Percentiles rank a stretch among this genome's conserved stretches.
These are phyloP conservation scores for Rasamsonia emersonii DNA, from an alignment of 2,329 filamentous ascomycete genomes.

Conservation along the genomic window DNA sequence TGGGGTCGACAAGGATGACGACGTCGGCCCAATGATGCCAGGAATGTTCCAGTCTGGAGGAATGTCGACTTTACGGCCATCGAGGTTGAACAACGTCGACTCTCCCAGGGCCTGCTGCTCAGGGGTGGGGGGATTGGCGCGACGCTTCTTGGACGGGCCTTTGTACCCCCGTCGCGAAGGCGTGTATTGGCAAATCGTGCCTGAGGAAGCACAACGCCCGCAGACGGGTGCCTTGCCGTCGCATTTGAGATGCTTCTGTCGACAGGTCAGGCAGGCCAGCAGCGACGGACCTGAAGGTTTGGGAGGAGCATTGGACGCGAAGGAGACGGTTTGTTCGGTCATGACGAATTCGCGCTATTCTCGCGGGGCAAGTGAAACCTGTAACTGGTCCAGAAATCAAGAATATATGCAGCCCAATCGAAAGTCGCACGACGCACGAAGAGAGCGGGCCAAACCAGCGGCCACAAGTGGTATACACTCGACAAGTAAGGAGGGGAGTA, in stretches of 20 bases:
- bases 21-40: constrained; percentile 13
- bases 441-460: too few species aligned
- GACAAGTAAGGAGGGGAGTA: too few species aligned
- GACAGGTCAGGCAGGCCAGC: constrained; percentile 41
- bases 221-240: constrained; percentile 60
- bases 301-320: constrained; percentile 10
- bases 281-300: constrained; percentile 28
- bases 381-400: too few species aligned
- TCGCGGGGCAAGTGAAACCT: too few species aligned
- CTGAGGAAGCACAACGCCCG: constrained; percentile 53
- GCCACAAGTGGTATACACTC: too few species aligned
- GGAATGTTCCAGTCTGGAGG: constrained; percentile 31
- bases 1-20: constrained; percentile 10
- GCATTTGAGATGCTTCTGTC: constrained; percentile 64
- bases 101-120: constrained; percentile 44
- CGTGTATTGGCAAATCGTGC: constrained; percentile 60
- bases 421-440: too few species aligned
- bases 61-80: constrained; percentile 21
- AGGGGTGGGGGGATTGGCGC: constrained; percentile 24
- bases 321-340: background rate
- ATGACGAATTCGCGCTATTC: background rate
- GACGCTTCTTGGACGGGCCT: constrained; percentile 49
- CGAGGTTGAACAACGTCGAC: constrained; percentile 27
- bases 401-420: too few species aligned
- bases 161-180: constrained; percentile 69